Percentiles rank a stretch among this genome's conserved stretches.
Conservation (phyloP, 2,329 filamentous ascomycete species). For the Colletotrichum sp. region DNA sequence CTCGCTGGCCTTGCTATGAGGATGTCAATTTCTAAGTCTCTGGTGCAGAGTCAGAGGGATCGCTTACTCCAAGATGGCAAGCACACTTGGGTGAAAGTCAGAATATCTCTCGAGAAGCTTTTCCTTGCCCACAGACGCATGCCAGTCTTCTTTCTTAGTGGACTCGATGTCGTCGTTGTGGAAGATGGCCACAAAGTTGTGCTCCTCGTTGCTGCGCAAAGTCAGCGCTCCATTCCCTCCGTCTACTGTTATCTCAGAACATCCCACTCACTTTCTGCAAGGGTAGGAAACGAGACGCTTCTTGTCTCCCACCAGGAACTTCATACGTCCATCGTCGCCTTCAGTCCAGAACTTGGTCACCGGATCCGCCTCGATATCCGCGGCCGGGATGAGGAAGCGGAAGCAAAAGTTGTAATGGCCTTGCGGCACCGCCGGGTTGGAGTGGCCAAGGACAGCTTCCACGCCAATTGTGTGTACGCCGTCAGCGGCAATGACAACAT, state of each 20-base stretch:
- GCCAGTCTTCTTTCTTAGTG: constrained; percentile 31
- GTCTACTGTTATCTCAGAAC: background rate
- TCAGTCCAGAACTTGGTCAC: constrained; percentile 34
- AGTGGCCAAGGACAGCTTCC: constrained; percentile 29
- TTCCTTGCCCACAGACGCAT: constrained; percentile 30
- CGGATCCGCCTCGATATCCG: constrained; percentile 31
- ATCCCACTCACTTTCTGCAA: constrained; percentile 30
- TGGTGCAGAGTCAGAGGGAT: background rate
- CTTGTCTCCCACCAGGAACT: constrained; percentile 23
- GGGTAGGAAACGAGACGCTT: constrained; percentile 37
- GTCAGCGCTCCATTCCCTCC: background rate
- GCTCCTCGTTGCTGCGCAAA: constrained; percentile 29
- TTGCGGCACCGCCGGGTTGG: constrained; percentile 29
- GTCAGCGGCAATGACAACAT: constrained; percentile 49
- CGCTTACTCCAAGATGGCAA: constrained; percentile 30
- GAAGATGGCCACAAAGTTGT: constrained; percentile 40
- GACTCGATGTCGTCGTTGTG: constrained; percentile 25
- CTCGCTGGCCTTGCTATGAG: constrained; percentile 35
- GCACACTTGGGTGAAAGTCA: constrained; percentile 29
- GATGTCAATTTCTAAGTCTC: background rate
- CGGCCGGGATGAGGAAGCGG: constrained; percentile 37
- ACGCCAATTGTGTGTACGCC: constrained; percentile 41
- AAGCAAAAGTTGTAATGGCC: constrained; percentile 36
- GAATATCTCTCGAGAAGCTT: constrained; percentile 30
- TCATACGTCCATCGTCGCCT: constrained; percentile 24